Evolutionary conservation across 805 yeast genomes (phyloP).

Genomic region (Wickerhamomyces bisporus): DNA sequence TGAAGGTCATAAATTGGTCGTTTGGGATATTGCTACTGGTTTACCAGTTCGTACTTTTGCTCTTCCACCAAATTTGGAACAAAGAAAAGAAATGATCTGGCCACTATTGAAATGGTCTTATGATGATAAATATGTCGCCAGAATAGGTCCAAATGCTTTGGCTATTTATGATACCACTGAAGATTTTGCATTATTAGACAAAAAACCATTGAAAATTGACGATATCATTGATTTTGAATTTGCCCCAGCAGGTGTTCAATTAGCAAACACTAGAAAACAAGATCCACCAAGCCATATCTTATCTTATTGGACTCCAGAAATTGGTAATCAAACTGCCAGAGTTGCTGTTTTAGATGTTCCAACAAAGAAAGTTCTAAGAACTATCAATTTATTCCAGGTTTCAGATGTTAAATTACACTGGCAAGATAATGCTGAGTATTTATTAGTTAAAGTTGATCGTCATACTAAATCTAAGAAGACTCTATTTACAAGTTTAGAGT

Average conservation of each 20-base stretch:
- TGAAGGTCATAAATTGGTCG: slow-evolving; percentile 88
- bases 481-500: slow-evolving; percentile 83
- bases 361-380: slow-evolving; percentile 75
- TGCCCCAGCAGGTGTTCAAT: slow-evolving; percentile 82
- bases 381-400: slow-evolving; percentile 92
- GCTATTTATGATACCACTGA: slow-evolving; percentile 80
- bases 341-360: slow-evolving; percentile 88
- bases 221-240: slow-evolving; percentile 90
- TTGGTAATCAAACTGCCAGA: slow-evolving; percentile 87
- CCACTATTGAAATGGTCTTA: slow-evolving; percentile 95
- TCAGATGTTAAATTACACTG: slow-evolving; percentile 86
- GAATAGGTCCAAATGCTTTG: slow-evolving; percentile 89
- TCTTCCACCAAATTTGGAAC: slow-evolving; percentile 66
- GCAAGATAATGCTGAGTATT: slow-evolving; percentile 80
- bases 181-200: slow-evolving; percentile 75
- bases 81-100: slow-evolving; percentile 75
- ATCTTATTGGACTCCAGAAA: slow-evolving; percentile 97
- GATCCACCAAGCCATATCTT: slow-evolving; percentile 61
- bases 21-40: slow-evolving; percentile 88
- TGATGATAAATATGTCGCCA: slow-evolving; percentile 90
- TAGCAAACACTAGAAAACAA: slow-evolving; percentile 48
- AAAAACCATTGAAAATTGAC: slow-evolving; percentile 76
- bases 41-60: slow-evolving; percentile 88
- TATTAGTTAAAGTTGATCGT: slow-evolving; percentile 95
- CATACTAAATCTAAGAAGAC: slow-evolving; percentile 95